A percentile compares a stretch with the other conserved stretches of the same genome.
These are phyloP conservation scores for Sugiyamaella lignohabitans DNA, from an alignment of 805 yeast genomes.

Conservation along the genomic window DNA sequence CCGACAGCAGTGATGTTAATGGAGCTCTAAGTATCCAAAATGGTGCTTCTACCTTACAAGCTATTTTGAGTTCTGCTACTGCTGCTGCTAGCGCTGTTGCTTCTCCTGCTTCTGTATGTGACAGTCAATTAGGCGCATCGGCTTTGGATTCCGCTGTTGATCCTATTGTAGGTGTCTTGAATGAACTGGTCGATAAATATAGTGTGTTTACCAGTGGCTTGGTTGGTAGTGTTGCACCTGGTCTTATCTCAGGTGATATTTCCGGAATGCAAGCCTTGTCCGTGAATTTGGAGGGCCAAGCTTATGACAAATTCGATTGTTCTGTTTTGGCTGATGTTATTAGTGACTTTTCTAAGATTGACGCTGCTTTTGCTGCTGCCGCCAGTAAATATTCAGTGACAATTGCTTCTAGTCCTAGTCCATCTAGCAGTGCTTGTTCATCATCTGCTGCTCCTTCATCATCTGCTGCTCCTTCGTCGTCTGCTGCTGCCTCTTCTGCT, in stretches of 20 bases:
- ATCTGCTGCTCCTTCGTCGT: background rate
- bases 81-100: slow-evolving; percentile 13
- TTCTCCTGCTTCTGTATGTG: slow-evolving; percentile 11
- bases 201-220: background rate
- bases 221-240: background rate
- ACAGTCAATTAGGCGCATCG: slow-evolving; percentile 11
- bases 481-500: slow-evolving; percentile 4
- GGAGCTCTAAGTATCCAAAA: slow-evolving; percentile 29
- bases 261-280: background rate
- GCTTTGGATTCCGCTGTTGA: slow-evolving; percentile 1
- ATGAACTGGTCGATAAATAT: background rate
- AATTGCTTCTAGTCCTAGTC: background rate
- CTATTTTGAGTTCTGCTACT: slow-evolving; percentile 15
- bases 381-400: background rate
- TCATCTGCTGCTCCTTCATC: background rate
- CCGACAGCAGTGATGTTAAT: slow-evolving; percentile 19
- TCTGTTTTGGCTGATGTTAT: background rate
- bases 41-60: slow-evolving; percentile 17
- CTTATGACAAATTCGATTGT: slow-evolving; percentile 1
- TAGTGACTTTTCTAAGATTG: background rate
- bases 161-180: background rate
- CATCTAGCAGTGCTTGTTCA: background rate
- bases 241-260: background rate
- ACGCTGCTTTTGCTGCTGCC: slow-evolving; percentile 1
- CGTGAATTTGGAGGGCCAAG: background rate